Evolutionary conservation across 176 grass and related monocot species (phyloP), one percentile per base, ranked within the genome.

Genomic region (Coix lacrymajobi): DNA sequence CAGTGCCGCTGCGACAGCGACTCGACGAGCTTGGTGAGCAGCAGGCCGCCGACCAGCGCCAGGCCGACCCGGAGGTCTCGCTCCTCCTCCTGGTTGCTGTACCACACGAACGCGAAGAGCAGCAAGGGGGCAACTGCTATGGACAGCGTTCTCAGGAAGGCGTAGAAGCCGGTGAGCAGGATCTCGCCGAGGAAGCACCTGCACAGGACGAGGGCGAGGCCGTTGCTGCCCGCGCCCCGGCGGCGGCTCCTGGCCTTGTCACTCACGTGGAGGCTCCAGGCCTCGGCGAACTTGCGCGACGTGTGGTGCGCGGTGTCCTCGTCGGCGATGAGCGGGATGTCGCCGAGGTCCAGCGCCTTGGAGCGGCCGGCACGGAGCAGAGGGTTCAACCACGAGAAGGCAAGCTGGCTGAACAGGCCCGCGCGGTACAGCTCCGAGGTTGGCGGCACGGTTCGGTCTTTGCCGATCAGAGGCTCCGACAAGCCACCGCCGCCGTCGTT

Each of bases 331-430:
- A 71, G 68, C 32, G 95, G 95, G 70, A 98, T 82, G 71, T 98
- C 95, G 45, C 39, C 33, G 68, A 94, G 82, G 43, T 82, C 86
- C 63, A 98, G 75, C 24, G 86, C 81, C 48, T 91, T 95, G n/a
- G 95, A 82, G 54, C 79, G 84, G 69, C 95, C 95, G 15, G 89
- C 25, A 24, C 81, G 84, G 36, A 98, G 90, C 60, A 98, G 87
- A 58, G 86, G 88, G 67, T 93, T 91, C 5, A 98, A 43, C 95
- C 95, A 98, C 15, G 92, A 98, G 83, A 98, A 94, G 26, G 95
- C 72, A 11, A 98, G 69, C 87, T 83, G 78, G 43, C 86, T 61
- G 64, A 93, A 82, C 58, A 93, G 24, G n/a, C 92, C 92, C 1
- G 90, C 46, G 14, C 65, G 67, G 73, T 87, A 85, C 3, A 87